Evolutionary conservation across 345 rosid species (phyloP), one percentile per base, ranked within the genome.

Genomic region (Citrus mangshanensis): DNA sequence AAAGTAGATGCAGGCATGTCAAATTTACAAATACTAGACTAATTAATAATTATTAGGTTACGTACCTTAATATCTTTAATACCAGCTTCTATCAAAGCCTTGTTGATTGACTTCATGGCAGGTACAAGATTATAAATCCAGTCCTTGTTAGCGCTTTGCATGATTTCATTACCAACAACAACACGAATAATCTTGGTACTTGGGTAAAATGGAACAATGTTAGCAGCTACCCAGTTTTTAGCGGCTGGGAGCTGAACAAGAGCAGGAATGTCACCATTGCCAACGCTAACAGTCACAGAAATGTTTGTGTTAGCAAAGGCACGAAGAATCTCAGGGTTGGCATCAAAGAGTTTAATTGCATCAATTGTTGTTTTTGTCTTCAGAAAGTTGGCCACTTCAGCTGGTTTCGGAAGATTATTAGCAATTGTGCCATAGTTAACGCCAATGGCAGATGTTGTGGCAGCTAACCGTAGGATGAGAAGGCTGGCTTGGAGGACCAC

Each of bases 81-180:
- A 70, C 97, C 95, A 30, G 89, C 89, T 21, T 55, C 85, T 24
- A 76, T 65, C 82, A 95, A 86, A 55, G 98, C 98, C 6, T 18
- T 68, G 34, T 88, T 84, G 3, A 95, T 79, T 28, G 86, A 59
- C 74, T 72, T 91, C 93, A 95, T 91, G 38, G 95, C 94, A 22
- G 93, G 93, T 13, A 93, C 84, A 14, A 95, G 95, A 82, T 85
- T 85, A 24, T 72, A 21, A 66, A 93, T 83, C 79, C 82, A 80
- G 21, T 78, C 83, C 38, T 74, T 80, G 27, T 82, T 85, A 51
- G 83, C 88, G 22, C 81, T 46, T 27, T 87, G 84, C 35, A 93
- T 42, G 49, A 95, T 82, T 82, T 95, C 99, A 56, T 91, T 95
- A 0, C 99, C 99, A 22, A 95, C 87, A 1, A 86, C 83, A 24